Conservation (phyloP, 768 basidiomycete genomes). For the Tricholoma hemisulphureum region DNA sequence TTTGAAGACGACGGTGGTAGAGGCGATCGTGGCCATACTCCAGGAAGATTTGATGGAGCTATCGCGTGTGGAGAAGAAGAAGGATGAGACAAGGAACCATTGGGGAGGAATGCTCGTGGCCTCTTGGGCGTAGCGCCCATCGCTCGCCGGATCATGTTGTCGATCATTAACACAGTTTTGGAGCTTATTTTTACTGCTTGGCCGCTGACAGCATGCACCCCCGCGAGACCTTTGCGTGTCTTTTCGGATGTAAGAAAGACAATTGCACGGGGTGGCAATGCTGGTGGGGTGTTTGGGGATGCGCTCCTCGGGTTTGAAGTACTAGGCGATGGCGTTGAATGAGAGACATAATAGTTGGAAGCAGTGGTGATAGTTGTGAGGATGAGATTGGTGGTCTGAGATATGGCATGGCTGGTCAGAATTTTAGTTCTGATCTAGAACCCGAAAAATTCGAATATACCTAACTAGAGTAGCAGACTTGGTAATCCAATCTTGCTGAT, state of each 20-base stretch:
- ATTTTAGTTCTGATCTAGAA: neutral
- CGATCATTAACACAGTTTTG: conserved; percentile 60
- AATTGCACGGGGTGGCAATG: conserved; percentile 44
- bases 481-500: conserved; percentile 70
- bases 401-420: conserved; percentile 58
- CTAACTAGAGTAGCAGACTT: conserved; percentile 61
- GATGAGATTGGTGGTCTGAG: conserved; percentile 61
- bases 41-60: neutral
- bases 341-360: conserved; percentile 58
- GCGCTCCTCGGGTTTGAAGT: conserved; percentile 8
- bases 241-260: conserved; percentile 59
- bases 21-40: conserved; percentile 17
- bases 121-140: conserved; percentile 44
- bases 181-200: conserved; percentile 66
- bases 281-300: conserved; percentile 7
- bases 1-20: conserved; percentile 15
- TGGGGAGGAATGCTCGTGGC: neutral
- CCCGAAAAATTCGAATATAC: conserved; percentile 33
- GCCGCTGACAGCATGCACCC: conserved; percentile 62
- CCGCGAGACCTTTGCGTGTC: conserved; percentile 55
- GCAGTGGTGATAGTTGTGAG: conserved; percentile 60
- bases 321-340: conserved; percentile 53
- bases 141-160: conserved; percentile 56
- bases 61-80: conserved; percentile 7
- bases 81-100: conserved; percentile 14